Conservation (phyloP, 768 basidiomycete species). For the Collybiopsis luxurians region DNA sequence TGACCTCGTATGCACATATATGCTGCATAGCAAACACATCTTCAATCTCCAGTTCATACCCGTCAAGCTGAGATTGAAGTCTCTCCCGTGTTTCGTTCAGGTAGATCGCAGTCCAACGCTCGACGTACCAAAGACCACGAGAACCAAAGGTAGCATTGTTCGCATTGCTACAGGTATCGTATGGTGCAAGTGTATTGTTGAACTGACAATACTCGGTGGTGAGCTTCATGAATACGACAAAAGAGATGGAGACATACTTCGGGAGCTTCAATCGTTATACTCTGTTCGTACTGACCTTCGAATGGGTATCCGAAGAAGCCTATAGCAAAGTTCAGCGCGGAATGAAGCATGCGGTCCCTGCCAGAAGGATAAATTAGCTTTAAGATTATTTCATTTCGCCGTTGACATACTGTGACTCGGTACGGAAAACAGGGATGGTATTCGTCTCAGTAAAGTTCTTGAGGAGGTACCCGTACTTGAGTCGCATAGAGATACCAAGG, state of each 20-base stretch:
- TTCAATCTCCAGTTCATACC: constrained; percentile 59
- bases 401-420: constrained; percentile 61
- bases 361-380: neutral
- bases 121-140: constrained; percentile 56
- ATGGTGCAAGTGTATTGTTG: constrained; percentile 86
- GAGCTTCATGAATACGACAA: too few species aligned
- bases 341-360: constrained; percentile 72
- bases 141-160: constrained; percentile 29
- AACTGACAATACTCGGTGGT: too few species aligned
- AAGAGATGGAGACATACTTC: constrained; percentile 38
- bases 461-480: constrained; percentile 79
- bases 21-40: constrained; percentile 80
- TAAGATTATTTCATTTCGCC: neutral
- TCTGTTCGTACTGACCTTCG: constrained; percentile 71
- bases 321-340: constrained; percentile 63
- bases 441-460: constrained; percentile 62
- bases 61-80: constrained; percentile 55
- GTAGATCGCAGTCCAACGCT: constrained; percentile 70
- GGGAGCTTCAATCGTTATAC: constrained; percentile 65
- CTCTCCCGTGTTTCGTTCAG: constrained; percentile 63
- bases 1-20: constrained; percentile 82
- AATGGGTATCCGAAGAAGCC: constrained; percentile 80
- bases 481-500: constrained; percentile 65
- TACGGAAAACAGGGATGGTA: constrained; percentile 75
- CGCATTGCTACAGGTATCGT: constrained; percentile 74